Conservation (phyloP, 495 filamentous ascomycete species). For the Penicillium coffeae region DNA sequence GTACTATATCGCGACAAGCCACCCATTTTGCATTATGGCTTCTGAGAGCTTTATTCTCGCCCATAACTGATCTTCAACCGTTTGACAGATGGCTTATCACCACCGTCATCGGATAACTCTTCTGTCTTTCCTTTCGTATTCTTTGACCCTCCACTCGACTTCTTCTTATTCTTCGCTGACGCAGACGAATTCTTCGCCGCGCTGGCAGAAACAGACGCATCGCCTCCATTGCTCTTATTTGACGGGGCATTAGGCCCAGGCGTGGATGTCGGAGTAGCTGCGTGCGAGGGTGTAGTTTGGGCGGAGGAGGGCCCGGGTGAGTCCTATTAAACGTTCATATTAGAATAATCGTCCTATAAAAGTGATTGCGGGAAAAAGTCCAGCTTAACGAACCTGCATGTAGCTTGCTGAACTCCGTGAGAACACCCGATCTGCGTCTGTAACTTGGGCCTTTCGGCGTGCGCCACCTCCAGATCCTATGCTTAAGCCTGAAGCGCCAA, state of each 20-base stretch:
- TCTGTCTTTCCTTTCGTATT: conserved; percentile 37
- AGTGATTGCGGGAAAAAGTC: too few relatives aligned
- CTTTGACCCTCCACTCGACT: conserved; percentile 26
- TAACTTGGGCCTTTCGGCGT: conserved; percentile 45
- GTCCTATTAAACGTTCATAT: conserved; percentile 27
- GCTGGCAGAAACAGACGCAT: conserved; percentile 17
- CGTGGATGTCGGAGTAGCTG: conserved; percentile 46
- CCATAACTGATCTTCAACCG: conserved; percentile 52
- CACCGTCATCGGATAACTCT: conserved; percentile 40
- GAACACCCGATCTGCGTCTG: conserved; percentile 50
- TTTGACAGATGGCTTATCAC: conserved; percentile 43
- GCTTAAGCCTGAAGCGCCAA: conserved; percentile 38
- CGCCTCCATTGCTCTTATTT: conserved; percentile 26
- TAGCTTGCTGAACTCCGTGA: conserved; percentile 49
- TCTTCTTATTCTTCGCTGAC: conserved; percentile 48
- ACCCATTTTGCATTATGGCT: too few relatives aligned
- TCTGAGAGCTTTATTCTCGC: conserved; percentile 33
- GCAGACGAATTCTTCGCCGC: conserved; percentile 13
- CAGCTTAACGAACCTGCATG: conserved; percentile 39
- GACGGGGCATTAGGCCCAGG: conserved; percentile 29
- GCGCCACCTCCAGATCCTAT: conserved; percentile 35
- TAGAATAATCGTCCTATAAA: neutral
- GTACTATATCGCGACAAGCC: neutral
- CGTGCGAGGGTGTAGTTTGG: conserved; percentile 48
- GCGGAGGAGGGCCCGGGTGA: conserved; percentile 46